These are phyloP conservation scores for Metarhizium humberi DNA, from an alignment of 2,329 filamentous ascomycete genomes.

Conservation along the genomic window DNA sequence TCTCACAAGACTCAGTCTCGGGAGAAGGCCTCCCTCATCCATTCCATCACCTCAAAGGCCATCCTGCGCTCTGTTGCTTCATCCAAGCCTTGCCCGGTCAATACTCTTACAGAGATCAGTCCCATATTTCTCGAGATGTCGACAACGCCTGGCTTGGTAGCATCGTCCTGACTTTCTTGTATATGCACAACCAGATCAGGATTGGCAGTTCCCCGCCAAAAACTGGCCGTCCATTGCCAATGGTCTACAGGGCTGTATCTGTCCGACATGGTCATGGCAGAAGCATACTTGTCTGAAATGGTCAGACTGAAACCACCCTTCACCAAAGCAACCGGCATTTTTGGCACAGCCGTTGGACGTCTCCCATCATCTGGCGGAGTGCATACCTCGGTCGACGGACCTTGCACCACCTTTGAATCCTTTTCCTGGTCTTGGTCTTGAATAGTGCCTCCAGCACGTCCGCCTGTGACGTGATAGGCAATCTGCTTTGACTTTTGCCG, in stretches of 20 bases:
- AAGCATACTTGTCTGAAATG: conserved; percentile 66
- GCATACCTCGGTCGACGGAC: conserved; percentile 3
- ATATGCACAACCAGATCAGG: conserved; percentile 73
- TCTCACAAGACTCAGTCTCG: conserved; percentile 17
- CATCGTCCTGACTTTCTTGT: conserved; percentile 27
- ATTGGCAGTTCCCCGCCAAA: conserved; percentile 80
- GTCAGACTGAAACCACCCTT: conserved; percentile 73
- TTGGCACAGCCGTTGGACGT: conserved; percentile 9
- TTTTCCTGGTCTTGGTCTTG: conserved; percentile 3
- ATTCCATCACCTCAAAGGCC: conserved; percentile 83
- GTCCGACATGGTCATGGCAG: conserved; percentile 64
- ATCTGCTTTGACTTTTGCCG: conserved; percentile 68
- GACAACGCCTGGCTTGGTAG: conserved; percentile 33
- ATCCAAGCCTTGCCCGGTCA: conserved; percentile 38
- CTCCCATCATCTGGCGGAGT: conserved; percentile 5
- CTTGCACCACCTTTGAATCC: conserved; percentile 1
- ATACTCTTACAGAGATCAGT: conserved; percentile 45
- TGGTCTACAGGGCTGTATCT: conserved; percentile 77
- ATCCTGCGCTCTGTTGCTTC: conserved; percentile 65
- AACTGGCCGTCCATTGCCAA: conserved; percentile 94
- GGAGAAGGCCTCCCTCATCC: conserved; percentile 47
- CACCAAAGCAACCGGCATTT: conserved; percentile 63
- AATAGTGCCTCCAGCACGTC: not conserved
- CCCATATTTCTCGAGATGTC: conserved; percentile 44
- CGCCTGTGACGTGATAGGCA: conserved; percentile 35